Base-by-base conservation (phyloP, 495 filamentous ascomycete genomes). In the Cercophora scortea region DNA sequence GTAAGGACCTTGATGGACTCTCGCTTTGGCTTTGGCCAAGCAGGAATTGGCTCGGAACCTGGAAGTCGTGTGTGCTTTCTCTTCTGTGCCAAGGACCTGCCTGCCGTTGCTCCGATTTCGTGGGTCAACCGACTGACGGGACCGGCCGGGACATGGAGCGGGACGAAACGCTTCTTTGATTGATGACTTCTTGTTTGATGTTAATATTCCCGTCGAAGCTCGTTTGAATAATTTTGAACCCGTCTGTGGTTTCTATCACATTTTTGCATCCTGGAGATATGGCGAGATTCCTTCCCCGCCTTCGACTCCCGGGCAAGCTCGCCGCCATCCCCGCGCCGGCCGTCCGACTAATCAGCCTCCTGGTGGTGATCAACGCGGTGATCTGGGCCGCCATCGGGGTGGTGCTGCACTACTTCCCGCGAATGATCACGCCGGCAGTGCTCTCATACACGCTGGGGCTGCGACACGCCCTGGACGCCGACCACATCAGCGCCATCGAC, bases 401-500 rank as follows among this genome's bases (percentile, higher is more conserved):
- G 46, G 76, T 92, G 7, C 64, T 94, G 19, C 73, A 69, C 52
- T 74, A 65, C 63, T 59, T 74, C 59, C 66, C 77, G 43, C 69
- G 77, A 4, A 72, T 96, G 50, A 81, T 90, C 40, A 86, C 85
- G 13, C 85, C 89, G 4, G 87, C 91, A 5, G 81, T 92, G 13
- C 78, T 86, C 80, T 41, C 92, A 12, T 96, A 94, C 66, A 91
- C 90, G 0, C 77, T 98, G 6, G 92, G 93, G 7, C 78, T 98
- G 17, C 82, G 93, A 48, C 92, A 98, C 77, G 93, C 93, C 4
- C 83, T 96, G 45, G 93, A 96, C 64, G 93, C 93, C 13, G 92
- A 98, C 68, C 93, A 98, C 70, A 96, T 98, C 68, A 84, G 86
- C 46, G 92, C 90, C 47, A 97, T 97, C 58, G 93, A 97, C 71